Evolutionary conservation across 2,329 filamentous ascomycete species (phyloP), one percentile per base, ranked within the genome.

Genomic region (Corinectria fuckeliana): DNA sequence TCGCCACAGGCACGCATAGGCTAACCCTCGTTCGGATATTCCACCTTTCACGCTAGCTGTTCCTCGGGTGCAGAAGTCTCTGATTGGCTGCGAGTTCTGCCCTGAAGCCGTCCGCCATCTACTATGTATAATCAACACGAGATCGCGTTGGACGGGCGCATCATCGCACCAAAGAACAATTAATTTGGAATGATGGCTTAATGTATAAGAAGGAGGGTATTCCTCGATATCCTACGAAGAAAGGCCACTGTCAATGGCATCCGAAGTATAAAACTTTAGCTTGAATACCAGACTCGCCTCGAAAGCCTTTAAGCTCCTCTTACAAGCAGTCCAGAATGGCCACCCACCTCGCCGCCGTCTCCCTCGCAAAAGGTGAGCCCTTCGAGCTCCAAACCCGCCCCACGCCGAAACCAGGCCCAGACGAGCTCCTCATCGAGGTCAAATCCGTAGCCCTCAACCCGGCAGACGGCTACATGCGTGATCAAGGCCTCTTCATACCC

Each of bases 401-500:
- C 1, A 83, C 80, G 0, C 81, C 79, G 4, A 77, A 76, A 7
- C 78, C 81, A 39, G 79, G 80, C 0, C 77, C 78, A 16, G 67
- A 65, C 26, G 81, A 84, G 41, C 71, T 84, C 50, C 80, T 83
- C 21, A 71, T 84, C 53, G 76, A 69, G 1, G 77, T 83, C 63
- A 79, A 80, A 50, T 78, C 81, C 3, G 68, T 82, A 5, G 81
- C 80, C 13, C 69, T 84, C 34, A 84, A 84, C 60, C 81, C 81
- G 2, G 74, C 80, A 50, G 82, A 84, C 57, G 56, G 18, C 50
- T 44, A 71, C 44, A 77, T 80, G 71, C 80, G 78, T n/a, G 71
- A 76, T 21, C 61, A 69, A 5, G 81, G 80, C 14, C 72, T 82
- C 55, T 74, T 77, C 47, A 75, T 81, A 36, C 41, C 72, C 2